These are phyloP conservation scores for Nicotiana noctiflora DNA, from an alignment of 257 asterid genomes.

Conservation along the genomic window DNA sequence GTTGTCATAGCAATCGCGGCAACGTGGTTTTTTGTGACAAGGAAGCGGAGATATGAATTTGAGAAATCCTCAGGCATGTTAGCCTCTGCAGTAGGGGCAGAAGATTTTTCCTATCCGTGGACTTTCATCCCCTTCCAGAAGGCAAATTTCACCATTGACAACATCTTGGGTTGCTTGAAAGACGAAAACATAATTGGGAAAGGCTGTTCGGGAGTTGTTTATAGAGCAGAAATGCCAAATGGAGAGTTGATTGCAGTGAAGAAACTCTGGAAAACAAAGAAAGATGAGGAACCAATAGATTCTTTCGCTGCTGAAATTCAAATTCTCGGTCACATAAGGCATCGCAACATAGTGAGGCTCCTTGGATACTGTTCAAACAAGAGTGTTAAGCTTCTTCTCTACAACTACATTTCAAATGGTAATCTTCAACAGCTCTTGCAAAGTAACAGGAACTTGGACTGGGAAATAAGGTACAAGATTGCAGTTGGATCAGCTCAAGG, in stretches of 20 bases:
- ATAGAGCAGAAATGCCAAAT: slow-evolving; percentile 60
- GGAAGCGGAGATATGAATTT: slow-evolving; percentile 29
- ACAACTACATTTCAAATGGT: slow-evolving; percentile 74
- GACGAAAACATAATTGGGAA: slow-evolving; percentile 67
- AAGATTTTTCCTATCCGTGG: slow-evolving; percentile 84
- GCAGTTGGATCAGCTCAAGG: slow-evolving; percentile 91
- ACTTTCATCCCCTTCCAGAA: slow-evolving; percentile 78
- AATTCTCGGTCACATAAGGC: slow-evolving; percentile 88
- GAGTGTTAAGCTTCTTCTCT: slow-evolving; percentile 74
- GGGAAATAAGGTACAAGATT: slow-evolving; percentile 81
- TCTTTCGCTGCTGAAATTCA: slow-evolving; percentile 88
- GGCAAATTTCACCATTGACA: slow-evolving; percentile 48
- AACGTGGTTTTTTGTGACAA: slow-evolving; percentile 38
- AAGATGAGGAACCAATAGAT: slow-evolving; percentile 51
- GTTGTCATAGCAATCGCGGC: slow-evolving; percentile 36
- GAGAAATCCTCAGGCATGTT: slow-evolving; percentile 33
- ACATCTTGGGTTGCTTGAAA: slow-evolving; percentile 58
- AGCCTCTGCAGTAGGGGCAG: slow-evolving; percentile 29
- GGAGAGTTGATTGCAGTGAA: slow-evolving; percentile 80
- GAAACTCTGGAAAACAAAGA: slow-evolving; percentile 82
- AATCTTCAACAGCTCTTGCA: slow-evolving; percentile 72
- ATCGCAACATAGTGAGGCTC: slow-evolving; percentile 74
- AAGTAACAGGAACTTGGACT: slow-evolving; percentile 61
- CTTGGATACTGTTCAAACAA: slow-evolving; percentile 73
- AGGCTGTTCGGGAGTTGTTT: slow-evolving; percentile 87